Percentiles rank a stretch among this genome's conserved stretches.
Conservation (phyloP, 2,329 filamentous ascomycete species). For the Xylariaceae sp. region DNA sequence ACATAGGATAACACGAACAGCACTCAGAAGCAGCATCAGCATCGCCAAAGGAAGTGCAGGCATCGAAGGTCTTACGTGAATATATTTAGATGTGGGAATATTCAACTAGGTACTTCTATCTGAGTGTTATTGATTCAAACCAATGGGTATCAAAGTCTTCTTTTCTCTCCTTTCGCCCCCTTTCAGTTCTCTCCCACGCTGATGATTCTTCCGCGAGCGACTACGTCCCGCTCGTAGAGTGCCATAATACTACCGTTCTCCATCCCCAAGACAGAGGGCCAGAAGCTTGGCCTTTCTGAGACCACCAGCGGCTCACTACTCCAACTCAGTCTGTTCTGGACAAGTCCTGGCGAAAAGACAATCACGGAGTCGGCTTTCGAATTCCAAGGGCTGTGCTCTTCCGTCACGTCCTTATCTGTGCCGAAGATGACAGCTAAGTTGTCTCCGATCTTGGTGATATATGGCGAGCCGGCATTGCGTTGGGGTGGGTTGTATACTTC, state of each 20-base stretch:
- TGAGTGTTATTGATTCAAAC: too few species aligned
- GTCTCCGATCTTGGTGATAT: constrained; percentile 1
- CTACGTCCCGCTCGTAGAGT: background rate
- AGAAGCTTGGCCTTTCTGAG: background rate
- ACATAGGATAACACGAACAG: too few species aligned
- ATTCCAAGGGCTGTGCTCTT: background rate
- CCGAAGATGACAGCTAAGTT: constrained; percentile 1
- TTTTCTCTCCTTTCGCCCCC: too few species aligned
- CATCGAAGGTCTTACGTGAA: too few species aligned
- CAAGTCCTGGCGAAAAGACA: background rate
- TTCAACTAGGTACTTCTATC: too few species aligned
- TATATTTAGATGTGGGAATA: too few species aligned
- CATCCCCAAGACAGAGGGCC: background rate
- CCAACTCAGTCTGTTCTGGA: background rate
- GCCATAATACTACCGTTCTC: background rate
- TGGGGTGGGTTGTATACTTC: background rate
- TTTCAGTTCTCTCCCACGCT: too few species aligned
- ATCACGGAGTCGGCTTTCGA: background rate
- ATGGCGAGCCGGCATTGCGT: background rate
- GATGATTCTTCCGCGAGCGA: background rate
- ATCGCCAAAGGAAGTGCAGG: too few species aligned
- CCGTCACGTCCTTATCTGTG: background rate
- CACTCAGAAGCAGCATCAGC: too few species aligned
- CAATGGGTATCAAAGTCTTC: too few species aligned
- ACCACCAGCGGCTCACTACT: background rate